Evolutionary conservation across 768 basidiomycete genomes (phyloP).

Genomic region (Russula brevipes): DNA sequence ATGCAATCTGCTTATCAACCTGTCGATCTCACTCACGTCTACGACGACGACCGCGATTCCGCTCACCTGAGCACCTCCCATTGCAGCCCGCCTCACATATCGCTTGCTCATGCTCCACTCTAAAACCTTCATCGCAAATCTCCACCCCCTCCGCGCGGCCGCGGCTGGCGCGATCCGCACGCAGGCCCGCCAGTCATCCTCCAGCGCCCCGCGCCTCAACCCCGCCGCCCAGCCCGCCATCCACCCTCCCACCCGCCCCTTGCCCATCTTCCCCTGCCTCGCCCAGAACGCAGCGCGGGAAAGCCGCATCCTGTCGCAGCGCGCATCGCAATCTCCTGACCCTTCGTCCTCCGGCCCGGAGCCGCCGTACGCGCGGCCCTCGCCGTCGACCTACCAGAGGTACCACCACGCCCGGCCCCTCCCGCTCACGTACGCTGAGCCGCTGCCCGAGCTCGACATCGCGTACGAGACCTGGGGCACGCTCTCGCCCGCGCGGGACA

Average conservation of each 20-base stretch:
- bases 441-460: slow-evolving; percentile 70
- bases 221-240: not conserved
- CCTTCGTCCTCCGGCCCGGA: slow-evolving; percentile 61
- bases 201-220: not conserved
- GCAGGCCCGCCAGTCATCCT: not conserved
- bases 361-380: slow-evolving; percentile 76
- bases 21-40: not conserved
- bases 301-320: slow-evolving; percentile 42
- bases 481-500: slow-evolving; percentile 69
- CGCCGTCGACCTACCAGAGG: slow-evolving; percentile 62
- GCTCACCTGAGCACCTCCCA: no score
- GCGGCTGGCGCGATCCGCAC: not conserved
- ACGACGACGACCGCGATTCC: not conserved
- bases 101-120: not conserved
- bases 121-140: not conserved
- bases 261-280: slow-evolving; percentile 62
- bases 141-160: not conserved
- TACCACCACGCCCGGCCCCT: slow-evolving; percentile 62
- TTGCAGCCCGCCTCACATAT: not conserved
- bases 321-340: slow-evolving; percentile 6
- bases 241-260: not conserved
- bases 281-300: slow-evolving; percentile 74
- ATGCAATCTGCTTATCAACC: not conserved
- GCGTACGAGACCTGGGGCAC: slow-evolving; percentile 99
- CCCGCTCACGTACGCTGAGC: slow-evolving; percentile 51